These are phyloP conservation scores for Pythium volutum DNA, from an alignment of 352 stramenopile species.

Conservation along the genomic window DNA sequence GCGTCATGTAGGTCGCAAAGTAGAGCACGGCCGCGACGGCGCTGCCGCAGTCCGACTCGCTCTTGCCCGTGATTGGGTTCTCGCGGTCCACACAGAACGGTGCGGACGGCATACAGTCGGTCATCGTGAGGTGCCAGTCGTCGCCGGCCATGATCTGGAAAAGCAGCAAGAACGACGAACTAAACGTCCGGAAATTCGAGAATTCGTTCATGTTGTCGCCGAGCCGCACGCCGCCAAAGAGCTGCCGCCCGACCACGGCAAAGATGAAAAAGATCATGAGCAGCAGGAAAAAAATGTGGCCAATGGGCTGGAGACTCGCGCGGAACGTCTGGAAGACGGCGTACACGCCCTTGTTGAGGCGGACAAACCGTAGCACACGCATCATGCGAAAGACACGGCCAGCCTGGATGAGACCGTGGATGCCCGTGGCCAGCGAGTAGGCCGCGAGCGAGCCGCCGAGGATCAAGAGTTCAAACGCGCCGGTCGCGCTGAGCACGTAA, in stretches of 20 bases:
- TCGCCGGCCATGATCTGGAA: constrained; percentile 84
- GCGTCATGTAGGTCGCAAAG: constrained; percentile 70
- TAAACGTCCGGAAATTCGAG: constrained; percentile 71
- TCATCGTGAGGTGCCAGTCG: constrained; percentile 82
- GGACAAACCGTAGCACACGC: constrained; percentile 73
- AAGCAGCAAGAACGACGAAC: constrained; percentile 56
- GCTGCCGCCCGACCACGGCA: constrained; percentile 63
- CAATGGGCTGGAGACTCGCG: constrained; percentile 58
- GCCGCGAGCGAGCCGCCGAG: constrained; percentile 57
- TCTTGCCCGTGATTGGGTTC: constrained; percentile 26
- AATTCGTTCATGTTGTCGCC: constrained; percentile 60
- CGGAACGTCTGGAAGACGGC: constrained; percentile 78
- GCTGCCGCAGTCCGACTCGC: constrained; percentile 66
- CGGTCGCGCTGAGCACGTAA: constrained; percentile 51
- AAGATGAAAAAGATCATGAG: constrained; percentile 86
- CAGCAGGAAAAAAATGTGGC: constrained; percentile 80
- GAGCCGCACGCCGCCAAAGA: constrained; percentile 64
- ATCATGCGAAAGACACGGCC: constrained; percentile 75
- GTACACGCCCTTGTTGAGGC: constrained; percentile 66
- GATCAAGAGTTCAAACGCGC: constrained; percentile 64
- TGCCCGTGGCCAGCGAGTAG: constrained; percentile 58
- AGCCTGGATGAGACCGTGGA: constrained; percentile 65
- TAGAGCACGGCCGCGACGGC: constrained; percentile 41
- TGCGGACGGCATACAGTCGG: constrained; percentile 61
- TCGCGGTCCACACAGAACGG: constrained; percentile 56